Evolutionary conservation across 352 stramenopile species (phyloP), one percentile per base, ranked within the genome.

Genomic region (Phytophthora podocarpi): DNA sequence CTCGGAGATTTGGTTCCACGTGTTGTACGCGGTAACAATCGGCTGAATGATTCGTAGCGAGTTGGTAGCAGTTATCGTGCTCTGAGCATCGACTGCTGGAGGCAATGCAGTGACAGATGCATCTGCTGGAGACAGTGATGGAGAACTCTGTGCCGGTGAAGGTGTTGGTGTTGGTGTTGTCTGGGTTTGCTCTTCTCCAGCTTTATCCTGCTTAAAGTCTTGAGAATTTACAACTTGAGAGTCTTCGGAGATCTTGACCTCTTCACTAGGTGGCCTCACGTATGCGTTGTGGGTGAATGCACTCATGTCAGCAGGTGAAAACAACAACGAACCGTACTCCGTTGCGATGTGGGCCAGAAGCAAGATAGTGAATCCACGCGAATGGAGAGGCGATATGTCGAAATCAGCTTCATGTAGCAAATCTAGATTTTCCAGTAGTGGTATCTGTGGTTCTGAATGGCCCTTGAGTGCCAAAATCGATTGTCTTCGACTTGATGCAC

Each of bases 301-400:
- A 3, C 70, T 86, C 64, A 91, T 73, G 36, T 93, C 83, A 10
- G 60, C 67, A 0, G 79, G 80, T 10, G 76, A 76, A 60, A 91
- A 93, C 12, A 93, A 57, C 15, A 93, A 47, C 11, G 75, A 77
- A 1, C 79, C 73, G 27, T 80, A 87, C 37, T 85, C 81, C 0
- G 70, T 72, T 0, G 72, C 48, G 4, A 89, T 31, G n/a, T 89
- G 82, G 5, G 67, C 60, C 1, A 88, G 49, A 12, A 80, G 60
- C 21, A 90, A 59, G 20, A 72, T 43, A 0, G 76, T 61, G 8
- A 85, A 78, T 11, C 51, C 60, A 2, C 70, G 64, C 6, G 67
- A 79, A 58, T 85, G 73, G 23, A 51, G 72, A 23, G 67, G 47
- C 2, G 78, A 84, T 9, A 82, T 55, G 5, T 71, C 63, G 24